Base-by-base conservation (phyloP, 2,329 filamentous ascomycete genomes). In the Penicillium concentricum region DNA sequence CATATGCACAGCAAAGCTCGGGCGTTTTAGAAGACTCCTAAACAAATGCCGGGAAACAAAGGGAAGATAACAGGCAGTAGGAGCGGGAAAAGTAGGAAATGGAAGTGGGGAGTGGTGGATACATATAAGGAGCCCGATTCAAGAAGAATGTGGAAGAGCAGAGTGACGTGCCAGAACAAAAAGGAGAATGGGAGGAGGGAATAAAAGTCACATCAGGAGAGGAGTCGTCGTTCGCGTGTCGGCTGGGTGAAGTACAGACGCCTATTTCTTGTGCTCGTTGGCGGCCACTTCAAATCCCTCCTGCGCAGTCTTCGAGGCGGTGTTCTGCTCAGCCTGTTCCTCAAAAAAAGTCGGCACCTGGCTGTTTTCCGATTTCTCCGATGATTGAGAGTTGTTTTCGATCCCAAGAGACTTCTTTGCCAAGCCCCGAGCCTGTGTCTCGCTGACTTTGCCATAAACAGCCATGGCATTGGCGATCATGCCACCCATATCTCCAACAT, bases 381-480 rank as follows among this genome's bases (percentile, higher is more conserved):
- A 16, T 16, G 58, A 32, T 46, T 9, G 26, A 35, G 53, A 46
- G 13, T 16, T 16, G 24, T 65, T 61, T 35, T 71, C 60, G 18
- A 69, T 61, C 38, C 68, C 67, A 46, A 74, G 67, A 12, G 71
- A 56, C 60, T 77, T 74, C 20, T 74, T 69, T 15, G 75, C 74
- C 74, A 90, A 82, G 12, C 81, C 80, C 71, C 84, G 88, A 26
- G 86, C 84, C 76, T 96, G 91, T 0, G 87, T 85, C 69, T 93
- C 85, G 66, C 86, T 91, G 43, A 99, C 90, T 74, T 96, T 97
- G 57, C 93, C 91, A 74, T 96, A 99, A 18, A 99, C 92, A 53
- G 92, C 89, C 81, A 99, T 87, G 2, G 92, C 94, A 18, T 91
- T 95, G 38, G 94, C 92, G 74, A 99, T 97, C 92, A 99, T 96